Percentiles rank a stretch among this genome's conserved stretches.
phyloP scores from a whole-genome alignment of 1,139 yeast genomes.

The Suhomyces ambrosiae region DNA sequence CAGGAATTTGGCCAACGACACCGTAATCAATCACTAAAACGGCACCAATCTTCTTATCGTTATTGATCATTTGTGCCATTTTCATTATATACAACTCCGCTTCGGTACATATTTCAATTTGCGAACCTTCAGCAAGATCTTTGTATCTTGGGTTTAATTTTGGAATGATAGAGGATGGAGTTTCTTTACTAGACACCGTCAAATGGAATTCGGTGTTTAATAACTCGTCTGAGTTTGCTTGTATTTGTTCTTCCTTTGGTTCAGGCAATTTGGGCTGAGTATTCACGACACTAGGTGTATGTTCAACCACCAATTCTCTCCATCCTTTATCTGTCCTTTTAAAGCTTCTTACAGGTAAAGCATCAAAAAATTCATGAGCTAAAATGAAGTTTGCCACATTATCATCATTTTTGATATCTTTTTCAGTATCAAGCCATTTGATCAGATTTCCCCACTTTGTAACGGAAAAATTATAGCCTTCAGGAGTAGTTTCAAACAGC shows the following conservation, averaged over 20 bases:
- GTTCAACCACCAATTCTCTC: constrained; percentile 76
- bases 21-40: constrained; percentile 83
- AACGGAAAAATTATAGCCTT: constrained; percentile 40
- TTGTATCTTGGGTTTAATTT: constrained; percentile 53
- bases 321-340: constrained; percentile 65
- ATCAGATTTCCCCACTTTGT: constrained; percentile 59
- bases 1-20: constrained; percentile 60
- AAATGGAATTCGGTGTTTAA: constrained; percentile 56
- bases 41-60: constrained; percentile 52
- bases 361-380: constrained; percentile 89
- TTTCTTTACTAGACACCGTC: constrained; percentile 59
- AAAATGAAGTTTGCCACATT: constrained; percentile 59
- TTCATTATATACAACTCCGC: constrained; percentile 56
- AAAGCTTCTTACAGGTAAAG: constrained; percentile 77
- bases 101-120: constrained; percentile 77
- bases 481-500: constrained; percentile 21
- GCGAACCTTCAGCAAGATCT: constrained; percentile 55
- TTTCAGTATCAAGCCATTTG: constrained; percentile 73
- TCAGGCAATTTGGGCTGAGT: constrained; percentile 35
- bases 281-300: constrained; percentile 44
- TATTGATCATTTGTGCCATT: constrained; percentile 45
- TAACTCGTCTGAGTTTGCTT: constrained; percentile 16
- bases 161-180: constrained; percentile 67
- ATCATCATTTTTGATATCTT: constrained; percentile 47
- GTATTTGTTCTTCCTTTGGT: constrained; percentile 2